Evolutionary conservation across 2,329 filamentous ascomycete genomes (phyloP).

Genomic region (Aspergillus luchuensis): DNA sequence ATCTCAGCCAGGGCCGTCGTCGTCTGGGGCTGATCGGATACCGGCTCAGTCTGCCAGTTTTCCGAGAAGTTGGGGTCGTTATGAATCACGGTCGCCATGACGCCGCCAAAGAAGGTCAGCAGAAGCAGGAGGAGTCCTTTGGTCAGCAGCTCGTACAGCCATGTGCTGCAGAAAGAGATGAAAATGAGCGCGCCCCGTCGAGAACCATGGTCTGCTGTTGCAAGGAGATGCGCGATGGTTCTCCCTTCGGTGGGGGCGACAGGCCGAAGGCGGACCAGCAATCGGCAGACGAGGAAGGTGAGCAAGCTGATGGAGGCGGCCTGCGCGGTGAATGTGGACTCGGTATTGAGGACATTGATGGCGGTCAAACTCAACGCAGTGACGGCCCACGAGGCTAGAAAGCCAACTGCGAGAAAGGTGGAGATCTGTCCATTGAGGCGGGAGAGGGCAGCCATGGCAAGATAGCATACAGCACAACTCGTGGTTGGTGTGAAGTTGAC

Average conservation of each 20-base stretch:
- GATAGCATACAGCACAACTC: not conserved
- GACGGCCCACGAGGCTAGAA: slow-evolving; percentile 17
- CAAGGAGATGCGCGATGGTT: slow-evolving; percentile 18
- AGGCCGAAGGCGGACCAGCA: slow-evolving; percentile 11
- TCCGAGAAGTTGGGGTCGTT: slow-evolving; percentile 5
- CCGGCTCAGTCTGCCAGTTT: too few species aligned
- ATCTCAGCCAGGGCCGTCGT: slow-evolving; percentile 6
- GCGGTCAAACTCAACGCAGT: slow-evolving; percentile 19
- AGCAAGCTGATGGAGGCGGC: slow-evolving; percentile 21
- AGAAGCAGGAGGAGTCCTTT: slow-evolving; percentile 15
- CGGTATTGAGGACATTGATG: slow-evolving; percentile 18
- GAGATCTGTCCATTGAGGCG: not conserved
- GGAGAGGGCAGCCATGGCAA: not conserved
- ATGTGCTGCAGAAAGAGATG: slow-evolving; percentile 12
- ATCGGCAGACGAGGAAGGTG: slow-evolving; percentile 21
- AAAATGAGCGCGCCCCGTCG: slow-evolving; percentile 10
- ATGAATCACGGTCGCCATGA: slow-evolving; percentile 12
- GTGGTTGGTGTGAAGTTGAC: too few species aligned
- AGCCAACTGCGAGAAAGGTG: not conserved
- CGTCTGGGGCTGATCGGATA: not conserved
- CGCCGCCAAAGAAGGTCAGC: slow-evolving; percentile 16
- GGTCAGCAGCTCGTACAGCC: slow-evolving; percentile 14
- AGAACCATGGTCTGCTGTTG: slow-evolving; percentile 15
- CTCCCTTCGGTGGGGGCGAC: not conserved
- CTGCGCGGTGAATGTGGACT: slow-evolving; percentile 10